Evolutionary conservation across 441 rosid genomes (phyloP).

Genomic region (Populus hybrid): DNA sequence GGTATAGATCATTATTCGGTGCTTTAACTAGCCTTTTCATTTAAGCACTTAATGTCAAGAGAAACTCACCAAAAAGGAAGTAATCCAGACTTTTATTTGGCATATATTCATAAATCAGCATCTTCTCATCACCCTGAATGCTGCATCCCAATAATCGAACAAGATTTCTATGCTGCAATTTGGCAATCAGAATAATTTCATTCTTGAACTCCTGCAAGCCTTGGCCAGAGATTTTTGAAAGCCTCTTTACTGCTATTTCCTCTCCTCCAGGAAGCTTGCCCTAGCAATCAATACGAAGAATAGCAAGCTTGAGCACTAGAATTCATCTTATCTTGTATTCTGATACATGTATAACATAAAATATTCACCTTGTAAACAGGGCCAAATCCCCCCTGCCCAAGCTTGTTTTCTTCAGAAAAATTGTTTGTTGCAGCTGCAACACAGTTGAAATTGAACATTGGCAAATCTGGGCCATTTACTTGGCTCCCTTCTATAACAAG

Average conservation of each 20-base stretch:
- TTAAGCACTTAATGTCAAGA: not conserved
- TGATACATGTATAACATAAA: not conserved
- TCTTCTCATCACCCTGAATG: too few relatives aligned
- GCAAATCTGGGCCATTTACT: slow-evolving; percentile 53
- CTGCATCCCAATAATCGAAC: too few relatives aligned
- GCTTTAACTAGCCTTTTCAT: not conserved
- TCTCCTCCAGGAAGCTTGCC: slow-evolving; percentile 79
- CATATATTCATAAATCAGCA: slow-evolving; percentile 17
- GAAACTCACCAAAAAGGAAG: slow-evolving; percentile 62
- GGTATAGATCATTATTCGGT: not conserved
- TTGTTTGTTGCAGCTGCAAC: slow-evolving; percentile 59
- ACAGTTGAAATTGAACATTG: slow-evolving; percentile 41
- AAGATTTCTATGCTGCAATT: too few relatives aligned
- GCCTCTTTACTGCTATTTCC: slow-evolving; percentile 88
- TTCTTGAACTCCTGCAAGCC: slow-evolving; percentile 25
- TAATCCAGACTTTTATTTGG: slow-evolving; percentile 46
- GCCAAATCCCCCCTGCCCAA: slow-evolving; percentile 78
- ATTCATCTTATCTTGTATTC: not conserved
- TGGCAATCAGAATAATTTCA: too few relatives aligned
- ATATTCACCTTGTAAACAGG: slow-evolving; percentile 13
- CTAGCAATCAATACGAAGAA: slow-evolving; percentile 29
- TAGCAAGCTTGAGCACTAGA: not conserved
- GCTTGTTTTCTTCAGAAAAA: slow-evolving; percentile 66
- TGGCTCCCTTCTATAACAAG: slow-evolving; percentile 47
- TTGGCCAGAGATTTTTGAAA: slow-evolving; percentile 68